Percentiles rank a stretch among this genome's conserved stretches.
phyloP scores from a whole-genome alignment of 306 rosid genomes.

The Leucaena leucocephala region DNA sequence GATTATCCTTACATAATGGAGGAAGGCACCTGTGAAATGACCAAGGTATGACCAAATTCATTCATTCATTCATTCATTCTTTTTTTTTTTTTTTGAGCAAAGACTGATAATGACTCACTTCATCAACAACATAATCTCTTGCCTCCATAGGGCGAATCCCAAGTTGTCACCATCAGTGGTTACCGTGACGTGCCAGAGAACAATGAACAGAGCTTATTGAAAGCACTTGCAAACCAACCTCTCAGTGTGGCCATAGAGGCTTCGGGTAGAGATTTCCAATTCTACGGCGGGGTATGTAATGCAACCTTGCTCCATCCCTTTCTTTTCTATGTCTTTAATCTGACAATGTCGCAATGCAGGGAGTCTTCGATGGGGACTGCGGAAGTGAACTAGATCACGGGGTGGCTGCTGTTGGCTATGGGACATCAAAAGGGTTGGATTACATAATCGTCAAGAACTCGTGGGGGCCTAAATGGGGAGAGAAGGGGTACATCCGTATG shows the following conservation, averaged over 20 bases:
- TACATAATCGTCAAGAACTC: slow-evolving; percentile 86
- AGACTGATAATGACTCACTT: neutral
- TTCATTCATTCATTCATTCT: neutral
- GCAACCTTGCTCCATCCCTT: neutral
- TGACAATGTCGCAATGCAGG: slow-evolving; percentile 43
- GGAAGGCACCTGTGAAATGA: slow-evolving; percentile 78
- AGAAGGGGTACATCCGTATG: slow-evolving; percentile 83
- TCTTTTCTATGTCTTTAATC: neutral
- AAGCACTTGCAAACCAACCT: slow-evolving; percentile 92
- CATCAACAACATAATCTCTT: neutral
- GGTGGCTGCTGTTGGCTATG: slow-evolving; percentile 90
- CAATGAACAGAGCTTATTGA: slow-evolving; percentile 75
- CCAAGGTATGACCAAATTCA: slow-evolving; percentile 50
- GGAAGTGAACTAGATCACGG: slow-evolving; percentile 89
- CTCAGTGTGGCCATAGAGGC: slow-evolving; percentile 91
- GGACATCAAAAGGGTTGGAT: slow-evolving; percentile 69
- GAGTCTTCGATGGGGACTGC: slow-evolving; percentile 79
- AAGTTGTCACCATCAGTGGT: slow-evolving; percentile 73
- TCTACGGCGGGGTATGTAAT: slow-evolving; percentile 76
- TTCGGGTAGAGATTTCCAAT: slow-evolving; percentile 83
- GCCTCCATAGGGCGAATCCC: slow-evolving; percentile 53
- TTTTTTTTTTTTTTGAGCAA: too few relatives aligned
- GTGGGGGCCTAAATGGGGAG: slow-evolving; percentile 95
- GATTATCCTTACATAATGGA: slow-evolving; percentile 84
- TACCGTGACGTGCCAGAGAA: slow-evolving; percentile 84